phyloP scores from a whole-genome alignment of 345 rosid genomes.

The Citrus inodora region DNA sequence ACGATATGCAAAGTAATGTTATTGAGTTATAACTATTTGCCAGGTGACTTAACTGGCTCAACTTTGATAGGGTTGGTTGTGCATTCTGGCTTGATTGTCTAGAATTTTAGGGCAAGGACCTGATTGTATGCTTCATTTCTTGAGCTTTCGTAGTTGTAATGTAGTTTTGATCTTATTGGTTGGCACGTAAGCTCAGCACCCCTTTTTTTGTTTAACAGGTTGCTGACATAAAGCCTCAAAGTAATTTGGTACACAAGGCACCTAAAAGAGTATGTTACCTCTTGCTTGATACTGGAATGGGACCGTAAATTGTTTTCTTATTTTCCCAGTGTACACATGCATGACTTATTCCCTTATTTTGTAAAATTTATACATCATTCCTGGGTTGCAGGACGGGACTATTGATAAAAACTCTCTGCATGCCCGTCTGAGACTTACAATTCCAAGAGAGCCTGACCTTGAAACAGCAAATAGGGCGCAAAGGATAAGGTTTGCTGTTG shows the following conservation, averaged over 20 bases:
- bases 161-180: not conserved
- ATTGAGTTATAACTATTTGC: not conserved
- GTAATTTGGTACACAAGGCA: constrained; percentile 69
- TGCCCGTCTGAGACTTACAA: constrained; percentile 56
- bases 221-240: constrained; percentile 52
- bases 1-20: not conserved
- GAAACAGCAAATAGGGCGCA: constrained; percentile 85
- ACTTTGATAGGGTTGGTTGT: not conserved
- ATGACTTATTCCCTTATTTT: not conserved
- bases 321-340: not conserved
- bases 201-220: constrained; percentile 42
- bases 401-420: constrained; percentile 36
- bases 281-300: constrained; percentile 8
- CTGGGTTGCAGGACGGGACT: constrained; percentile 47
- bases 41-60: not conserved
- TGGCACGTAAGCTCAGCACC: not conserved
- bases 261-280: constrained; percentile 57
- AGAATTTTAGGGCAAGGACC: not conserved
- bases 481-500: constrained; percentile 52
- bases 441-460: constrained; percentile 90
- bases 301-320: not conserved
- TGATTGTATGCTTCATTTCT: not conserved
- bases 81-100: not conserved
- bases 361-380: not conserved
- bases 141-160: not conserved